A percentile compares a stretch with the other conserved stretches of the same genome.
phyloP scores from a whole-genome alignment of 169 alveolate species.

The Cryptosporidium felis region DNA sequence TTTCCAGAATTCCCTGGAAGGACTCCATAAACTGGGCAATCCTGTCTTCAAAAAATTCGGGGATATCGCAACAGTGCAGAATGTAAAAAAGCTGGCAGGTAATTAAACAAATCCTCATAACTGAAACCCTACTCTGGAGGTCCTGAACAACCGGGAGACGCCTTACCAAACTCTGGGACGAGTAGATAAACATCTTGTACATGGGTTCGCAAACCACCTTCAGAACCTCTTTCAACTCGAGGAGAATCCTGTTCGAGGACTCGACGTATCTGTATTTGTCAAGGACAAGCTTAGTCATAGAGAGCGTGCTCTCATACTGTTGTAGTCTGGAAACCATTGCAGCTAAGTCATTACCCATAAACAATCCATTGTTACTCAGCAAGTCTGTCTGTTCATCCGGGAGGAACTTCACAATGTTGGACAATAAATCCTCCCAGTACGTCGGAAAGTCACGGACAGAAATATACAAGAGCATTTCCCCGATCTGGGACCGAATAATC shows the following conservation, averaged over 20 bases:
- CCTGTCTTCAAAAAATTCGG: conserved; percentile 62
- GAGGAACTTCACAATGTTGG: conserved; percentile 31
- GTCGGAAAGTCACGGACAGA: conserved; percentile 52
- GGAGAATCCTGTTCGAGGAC: conserved; percentile 42
- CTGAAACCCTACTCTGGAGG: neutral
- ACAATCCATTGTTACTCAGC: conserved; percentile 7
- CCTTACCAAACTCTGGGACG: conserved; percentile 39
- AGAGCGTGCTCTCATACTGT: conserved; percentile 27
- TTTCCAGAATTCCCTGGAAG: conserved; percentile 38
- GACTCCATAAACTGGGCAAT: conserved; percentile 49
- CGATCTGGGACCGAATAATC: conserved; percentile 53
- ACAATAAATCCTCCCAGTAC: conserved; percentile 30
- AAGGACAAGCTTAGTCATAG: conserved; percentile 33
- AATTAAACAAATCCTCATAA: conserved; percentile 28
- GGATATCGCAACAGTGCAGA: conserved; percentile 70
- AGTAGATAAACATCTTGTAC: conserved; percentile 51
- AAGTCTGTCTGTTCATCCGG: conserved; percentile 31
- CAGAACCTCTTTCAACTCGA: conserved; percentile 47
- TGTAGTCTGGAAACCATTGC: neutral
- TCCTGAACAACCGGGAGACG: conserved; percentile 31
- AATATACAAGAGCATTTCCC: conserved; percentile 55
- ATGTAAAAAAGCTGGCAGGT: conserved; percentile 57
- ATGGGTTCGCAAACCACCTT: conserved; percentile 40
- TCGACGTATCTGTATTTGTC: conserved; percentile 67
- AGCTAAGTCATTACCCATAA: neutral